A percentile compares a stretch with the other conserved stretches of the same genome.
These are phyloP conservation scores for Heritiera fomes DNA, from an alignment of 345 rosid genomes.

Conservation along the genomic window DNA sequence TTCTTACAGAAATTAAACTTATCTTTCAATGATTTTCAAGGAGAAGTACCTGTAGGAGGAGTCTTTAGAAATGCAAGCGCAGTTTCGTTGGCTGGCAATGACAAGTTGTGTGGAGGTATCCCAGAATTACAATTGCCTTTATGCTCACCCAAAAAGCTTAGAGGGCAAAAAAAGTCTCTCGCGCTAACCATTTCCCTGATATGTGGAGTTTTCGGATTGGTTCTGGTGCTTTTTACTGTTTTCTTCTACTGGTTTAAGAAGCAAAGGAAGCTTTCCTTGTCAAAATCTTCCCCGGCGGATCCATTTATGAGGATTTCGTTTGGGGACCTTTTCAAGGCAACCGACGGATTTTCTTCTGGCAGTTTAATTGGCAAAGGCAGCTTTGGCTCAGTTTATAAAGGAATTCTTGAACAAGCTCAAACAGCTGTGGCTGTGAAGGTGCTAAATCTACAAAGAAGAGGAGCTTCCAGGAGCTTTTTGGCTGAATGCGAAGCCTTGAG, in stretches of 20 bases:
- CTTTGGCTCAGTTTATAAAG: constrained; percentile 22
- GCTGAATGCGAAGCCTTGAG: constrained; percentile 19
- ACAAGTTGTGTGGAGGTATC: constrained; percentile 30
- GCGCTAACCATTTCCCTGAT: neutral
- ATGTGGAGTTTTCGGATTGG: neutral
- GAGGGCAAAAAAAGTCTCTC: neutral
- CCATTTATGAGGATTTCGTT: constrained; percentile 4
- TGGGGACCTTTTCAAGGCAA: constrained; percentile 2
- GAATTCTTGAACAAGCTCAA: constrained; percentile 11
- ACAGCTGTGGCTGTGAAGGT: constrained; percentile 17
- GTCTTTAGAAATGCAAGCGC: constrained; percentile 26
- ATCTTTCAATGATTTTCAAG: constrained; percentile 33
- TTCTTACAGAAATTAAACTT: constrained; percentile 20
- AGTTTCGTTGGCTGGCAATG: constrained; percentile 27
- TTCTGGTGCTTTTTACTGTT: neutral
- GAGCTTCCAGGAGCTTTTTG: constrained; percentile 26
- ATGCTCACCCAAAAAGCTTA: neutral
- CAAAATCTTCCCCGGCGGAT: neutral
- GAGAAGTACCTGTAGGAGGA: constrained; percentile 27
- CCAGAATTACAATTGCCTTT: constrained; percentile 14
- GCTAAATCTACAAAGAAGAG: constrained; percentile 21
- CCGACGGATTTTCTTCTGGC: constrained; percentile 1
- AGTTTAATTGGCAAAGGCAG: constrained; percentile 22
- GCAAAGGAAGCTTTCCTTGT: neutral
- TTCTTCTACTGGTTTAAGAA: neutral